Evolutionary conservation across 2,329 filamentous ascomycete species (phyloP), one percentile per base, ranked within the genome.

Genomic region (Penicillium sp.): DNA sequence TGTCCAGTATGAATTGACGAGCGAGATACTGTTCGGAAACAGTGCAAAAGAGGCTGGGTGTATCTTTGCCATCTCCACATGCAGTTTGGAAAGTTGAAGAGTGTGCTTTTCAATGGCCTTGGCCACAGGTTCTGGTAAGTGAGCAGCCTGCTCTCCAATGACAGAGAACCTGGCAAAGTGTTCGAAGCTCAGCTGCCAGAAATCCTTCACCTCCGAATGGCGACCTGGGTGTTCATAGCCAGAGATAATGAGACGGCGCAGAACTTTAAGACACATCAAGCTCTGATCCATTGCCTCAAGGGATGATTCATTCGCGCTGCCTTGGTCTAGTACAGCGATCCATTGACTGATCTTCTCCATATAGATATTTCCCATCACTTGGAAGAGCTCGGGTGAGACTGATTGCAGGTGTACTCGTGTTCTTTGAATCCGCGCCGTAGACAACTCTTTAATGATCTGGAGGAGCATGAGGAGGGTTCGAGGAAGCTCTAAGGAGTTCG

Each of bases 21-120:
- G 82, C 15, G 85, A 79, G 15, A 95, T 76, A 2, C 90, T 91
- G 64, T 89, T 86, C 2, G 91, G 90, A 6, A 99, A 80, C 12
- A 90, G 79, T 0, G 87, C 85, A 70, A 96, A 97, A 49, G 90
- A 89, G 3, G 88, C 86, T 1, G 92, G 85, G 68, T 96, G 91
- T 5, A 79, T 76, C 45, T 84, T 84, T 1, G 90, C 85, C 86
- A 97, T 93, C 51, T 90, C 86, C 36, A 95, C 80, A 68, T 97
- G 94, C 3, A 99, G 77, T 72, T 97, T 99, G 3, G 92, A 86
- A 45, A 97, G 86, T 67, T 97, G 92, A 39, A 96, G 75, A 2
- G 96, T 78, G 67, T 96, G 92, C 67, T 91, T 95, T 59, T 89
- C 88, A n/a, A 95, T 76, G 23, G 87, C 67, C 33, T 81, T 81